phyloP scores from a whole-genome alignment of 306 rosid genomes.

The Rosa chinensis region DNA sequence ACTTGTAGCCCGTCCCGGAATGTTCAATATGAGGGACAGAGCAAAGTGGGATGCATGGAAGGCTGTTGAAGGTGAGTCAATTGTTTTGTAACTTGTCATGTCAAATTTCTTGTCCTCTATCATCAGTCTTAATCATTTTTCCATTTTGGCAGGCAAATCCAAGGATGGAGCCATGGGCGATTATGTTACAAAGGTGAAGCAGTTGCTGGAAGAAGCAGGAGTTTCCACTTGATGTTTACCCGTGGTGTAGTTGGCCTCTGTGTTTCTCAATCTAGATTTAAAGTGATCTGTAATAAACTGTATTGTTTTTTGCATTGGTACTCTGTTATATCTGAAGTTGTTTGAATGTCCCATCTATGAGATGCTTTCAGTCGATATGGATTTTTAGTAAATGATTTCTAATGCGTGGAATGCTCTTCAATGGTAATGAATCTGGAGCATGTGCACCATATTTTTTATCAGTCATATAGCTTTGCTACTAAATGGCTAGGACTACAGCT shows the following conservation, averaged over 20 bases:
- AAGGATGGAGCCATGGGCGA: constrained; percentile 84
- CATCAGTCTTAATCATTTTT: background rate
- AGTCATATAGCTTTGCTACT: background rate
- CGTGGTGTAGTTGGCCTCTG: constrained; percentile 17
- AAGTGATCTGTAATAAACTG: constrained; percentile 35
- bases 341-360: constrained; percentile 23
- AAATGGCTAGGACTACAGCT: too few species aligned
- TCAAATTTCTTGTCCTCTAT: background rate
- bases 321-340: constrained; percentile 20
- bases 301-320: constrained; percentile 27
- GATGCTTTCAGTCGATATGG: constrained; percentile 11
- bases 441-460: background rate
- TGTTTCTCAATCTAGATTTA: constrained; percentile 19
- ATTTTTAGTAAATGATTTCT: constrained; percentile 19
- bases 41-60: constrained; percentile 99
- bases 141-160: constrained; percentile 65
- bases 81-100: background rate
- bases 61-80: constrained; percentile 73
- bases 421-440: background rate
- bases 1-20: constrained; percentile 85
- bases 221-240: constrained; percentile 40
- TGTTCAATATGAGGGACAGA: constrained; percentile 78
- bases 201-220: constrained; percentile 72
- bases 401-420: background rate
- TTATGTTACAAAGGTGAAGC: constrained; percentile 93